Evolutionary conservation across 768 basidiomycete species (phyloP).

Genomic region (Lanmaoa pseudosensibilis): DNA sequence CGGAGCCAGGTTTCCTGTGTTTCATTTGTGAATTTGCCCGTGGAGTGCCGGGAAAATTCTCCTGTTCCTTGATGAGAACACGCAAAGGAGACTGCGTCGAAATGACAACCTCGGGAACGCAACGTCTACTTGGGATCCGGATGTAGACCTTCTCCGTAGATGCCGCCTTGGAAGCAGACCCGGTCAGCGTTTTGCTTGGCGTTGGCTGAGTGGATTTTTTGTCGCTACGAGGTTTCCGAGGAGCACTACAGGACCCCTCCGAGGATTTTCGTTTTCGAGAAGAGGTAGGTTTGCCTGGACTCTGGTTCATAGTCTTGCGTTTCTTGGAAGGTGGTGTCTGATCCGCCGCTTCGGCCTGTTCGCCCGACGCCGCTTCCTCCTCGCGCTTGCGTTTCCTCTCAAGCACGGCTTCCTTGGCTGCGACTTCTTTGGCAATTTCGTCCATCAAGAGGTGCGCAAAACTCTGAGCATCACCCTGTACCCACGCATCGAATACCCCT

Average conservation of each 20-base stretch:
- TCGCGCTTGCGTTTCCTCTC: constrained; percentile 61
- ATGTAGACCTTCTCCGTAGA: constrained; percentile 28
- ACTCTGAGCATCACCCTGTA: constrained; percentile 82
- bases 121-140: constrained; percentile 20
- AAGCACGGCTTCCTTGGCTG: constrained; percentile 50
- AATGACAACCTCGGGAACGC: constrained; percentile 25
- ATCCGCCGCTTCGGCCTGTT: constrained; percentile 10
- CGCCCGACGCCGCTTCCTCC: constrained; percentile 38
- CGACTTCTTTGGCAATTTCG: constrained; percentile 57
- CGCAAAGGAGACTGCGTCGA: constrained; percentile 8
- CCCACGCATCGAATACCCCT: constrained; percentile 86
- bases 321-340: constrained; percentile 25
- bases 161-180: constrained; percentile 21
- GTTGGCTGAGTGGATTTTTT: constrained; percentile 13
- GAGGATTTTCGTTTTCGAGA: constrained; percentile 27
- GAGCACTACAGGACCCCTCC: constrained; percentile 19
- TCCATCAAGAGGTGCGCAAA: constrained; percentile 64
- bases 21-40: constrained; percentile 24
- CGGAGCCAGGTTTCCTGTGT: constrained; percentile 20
- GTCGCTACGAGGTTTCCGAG: constrained; percentile 34
- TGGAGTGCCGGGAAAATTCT: constrained; percentile 21
- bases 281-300: constrained; percentile 14
- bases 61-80: constrained; percentile 13
- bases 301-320: constrained; percentile 21
- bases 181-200: constrained; percentile 16